phyloP scores from a whole-genome alignment of 1,284 basidiomycete genomes.

The Athelia sp. region DNA sequence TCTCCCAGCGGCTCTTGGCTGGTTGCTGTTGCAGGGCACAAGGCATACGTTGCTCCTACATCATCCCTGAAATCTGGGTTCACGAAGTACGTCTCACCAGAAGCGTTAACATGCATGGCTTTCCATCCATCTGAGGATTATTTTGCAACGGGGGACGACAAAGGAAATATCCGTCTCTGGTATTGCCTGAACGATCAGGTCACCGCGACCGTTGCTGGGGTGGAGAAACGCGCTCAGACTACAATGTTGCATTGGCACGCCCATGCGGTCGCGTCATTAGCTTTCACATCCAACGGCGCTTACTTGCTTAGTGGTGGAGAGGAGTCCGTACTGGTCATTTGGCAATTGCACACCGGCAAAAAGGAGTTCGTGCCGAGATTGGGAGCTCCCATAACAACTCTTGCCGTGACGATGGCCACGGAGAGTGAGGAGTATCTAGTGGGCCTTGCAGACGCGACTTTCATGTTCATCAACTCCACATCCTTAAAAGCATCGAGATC shows the following conservation, averaged over 20 bases:
- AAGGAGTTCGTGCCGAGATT: constrained; percentile 92
- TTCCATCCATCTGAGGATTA: constrained; percentile 90
- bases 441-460: constrained; percentile 79
- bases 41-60: constrained; percentile 73
- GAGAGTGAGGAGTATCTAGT: constrained; percentile 86
- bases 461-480: constrained; percentile 73
- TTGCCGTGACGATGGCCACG: constrained; percentile 48
- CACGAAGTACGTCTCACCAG: constrained; percentile 80
- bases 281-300: constrained; percentile 88
- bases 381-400: constrained; percentile 79
- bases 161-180: constrained; percentile 87
- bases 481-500: constrained; percentile 71
- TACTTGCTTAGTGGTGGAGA: constrained; percentile 95
- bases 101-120: constrained; percentile 80
- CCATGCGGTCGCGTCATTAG: constrained; percentile 86
- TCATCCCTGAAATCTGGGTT: constrained; percentile 61
- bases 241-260: constrained; percentile 96
- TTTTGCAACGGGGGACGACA: constrained; percentile 91
- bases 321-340: constrained; percentile 93
- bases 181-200: constrained; percentile 76
- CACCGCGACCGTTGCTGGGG: constrained; percentile 44
- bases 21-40: constrained; percentile 75
- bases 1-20: constrained; percentile 82
- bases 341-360: constrained; percentile 86
- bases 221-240: constrained; percentile 76